These are phyloP conservation scores for Kockovaella imperatae DNA, from an alignment of 768 basidiomycete genomes.

Conservation along the genomic window DNA sequence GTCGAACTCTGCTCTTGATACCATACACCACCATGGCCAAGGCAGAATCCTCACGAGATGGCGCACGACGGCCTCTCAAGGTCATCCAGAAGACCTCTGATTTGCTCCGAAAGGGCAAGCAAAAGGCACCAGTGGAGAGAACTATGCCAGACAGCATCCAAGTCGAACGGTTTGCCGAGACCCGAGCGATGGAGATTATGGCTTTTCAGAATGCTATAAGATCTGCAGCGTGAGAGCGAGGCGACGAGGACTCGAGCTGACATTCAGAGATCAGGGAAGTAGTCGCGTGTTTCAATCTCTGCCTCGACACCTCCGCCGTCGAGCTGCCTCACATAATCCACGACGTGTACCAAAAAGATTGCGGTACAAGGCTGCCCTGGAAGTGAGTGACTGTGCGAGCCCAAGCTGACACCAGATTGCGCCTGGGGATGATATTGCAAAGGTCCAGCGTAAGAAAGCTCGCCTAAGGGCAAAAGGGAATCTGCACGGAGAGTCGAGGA, in stretches of 20 bases:
- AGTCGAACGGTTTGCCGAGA: conserved; percentile 80
- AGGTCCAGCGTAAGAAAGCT: conserved; percentile 47
- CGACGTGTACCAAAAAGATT: conserved; percentile 80
- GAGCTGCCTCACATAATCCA: conserved; percentile 91
- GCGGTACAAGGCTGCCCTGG: conserved; percentile 68
- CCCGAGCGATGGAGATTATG: conserved; percentile 77
- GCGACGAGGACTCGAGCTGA: neutral
- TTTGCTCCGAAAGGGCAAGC: conserved; percentile 45
- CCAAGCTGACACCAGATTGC: conserved; percentile 51
- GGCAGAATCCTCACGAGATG: no score
- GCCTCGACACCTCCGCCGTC: conserved; percentile 78
- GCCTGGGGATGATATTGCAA: conserved; percentile 46
- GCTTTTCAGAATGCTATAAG: conserved; percentile 86
- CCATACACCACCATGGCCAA: no score
- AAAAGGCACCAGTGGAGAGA: no score
- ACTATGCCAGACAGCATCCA: conserved; percentile 71
- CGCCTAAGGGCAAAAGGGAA: conserved; percentile 61
- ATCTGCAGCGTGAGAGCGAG: conserved; percentile 55
- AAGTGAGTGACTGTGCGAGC: conserved; percentile 52
- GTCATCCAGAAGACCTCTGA: neutral
- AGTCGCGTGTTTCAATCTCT: conserved; percentile 86
- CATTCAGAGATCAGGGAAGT: conserved; percentile 51
- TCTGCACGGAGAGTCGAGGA: conserved; percentile 50
- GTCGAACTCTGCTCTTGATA: no score
- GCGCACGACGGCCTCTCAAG: no score